These are phyloP conservation scores for Boechera divaricarpa DNA, from an alignment of 345 rosid genomes.

Conservation along the genomic window DNA sequence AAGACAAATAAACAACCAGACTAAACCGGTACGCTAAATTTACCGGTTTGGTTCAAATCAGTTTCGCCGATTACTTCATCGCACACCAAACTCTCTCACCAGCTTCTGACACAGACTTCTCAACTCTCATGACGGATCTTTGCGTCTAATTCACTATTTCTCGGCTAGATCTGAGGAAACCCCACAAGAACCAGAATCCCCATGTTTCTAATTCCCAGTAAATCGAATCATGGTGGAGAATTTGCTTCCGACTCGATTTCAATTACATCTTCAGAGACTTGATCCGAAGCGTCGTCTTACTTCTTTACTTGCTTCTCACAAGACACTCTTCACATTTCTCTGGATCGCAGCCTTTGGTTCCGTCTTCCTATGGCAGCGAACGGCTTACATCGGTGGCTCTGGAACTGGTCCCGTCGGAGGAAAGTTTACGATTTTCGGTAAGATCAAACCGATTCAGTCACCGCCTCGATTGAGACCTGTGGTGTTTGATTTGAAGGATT, in stretches of 20 bases:
- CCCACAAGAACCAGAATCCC: background rate
- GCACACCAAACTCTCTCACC: conserved; percentile 38
- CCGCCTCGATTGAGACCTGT: conserved; percentile 64
- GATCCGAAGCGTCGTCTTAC: conserved; percentile 66
- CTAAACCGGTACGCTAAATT: conserved; percentile 8
- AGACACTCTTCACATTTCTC: conserved; percentile 70
- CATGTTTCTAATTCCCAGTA: conserved; percentile 4
- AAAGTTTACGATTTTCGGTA: conserved; percentile 50
- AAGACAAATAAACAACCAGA: background rate
- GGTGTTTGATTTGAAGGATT: conserved; percentile 83
- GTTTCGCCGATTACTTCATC: background rate
- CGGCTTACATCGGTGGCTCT: conserved; percentile 34
- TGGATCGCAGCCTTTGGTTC: conserved; percentile 88
- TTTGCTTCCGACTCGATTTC: conserved; percentile 54
- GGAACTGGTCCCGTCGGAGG: conserved; percentile 44
- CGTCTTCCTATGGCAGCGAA: conserved; percentile 81
- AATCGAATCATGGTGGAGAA: conserved; percentile 65
- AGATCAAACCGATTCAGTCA: conserved; percentile 47
- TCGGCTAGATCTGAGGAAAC: conserved; percentile 17
- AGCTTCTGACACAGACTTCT: conserved; percentile 39
- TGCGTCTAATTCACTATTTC: conserved; percentile 19
- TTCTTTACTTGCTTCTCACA: conserved; percentile 69
- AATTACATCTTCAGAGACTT: conserved; percentile 53
- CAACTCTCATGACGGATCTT: conserved; percentile 37
- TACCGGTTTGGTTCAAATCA: conserved; percentile 2